A percentile compares a stretch with the other conserved stretches of the same genome.
phyloP scores from a whole-genome alignment of 805 yeast species.

The Blastobotrys chiropterorum region DNA sequence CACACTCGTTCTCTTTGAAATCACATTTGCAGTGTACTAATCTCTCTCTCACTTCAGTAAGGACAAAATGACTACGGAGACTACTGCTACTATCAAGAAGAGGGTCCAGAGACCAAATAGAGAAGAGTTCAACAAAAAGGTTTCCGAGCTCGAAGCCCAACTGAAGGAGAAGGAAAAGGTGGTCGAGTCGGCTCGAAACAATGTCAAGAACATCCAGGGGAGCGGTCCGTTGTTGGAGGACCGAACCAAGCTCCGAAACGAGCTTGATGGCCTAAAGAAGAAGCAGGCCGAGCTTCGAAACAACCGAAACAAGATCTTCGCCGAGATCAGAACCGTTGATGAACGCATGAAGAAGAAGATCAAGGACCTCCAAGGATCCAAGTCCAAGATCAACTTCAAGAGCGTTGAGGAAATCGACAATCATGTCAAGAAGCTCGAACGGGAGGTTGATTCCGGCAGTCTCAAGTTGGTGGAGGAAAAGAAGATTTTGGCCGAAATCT shows the following conservation, averaged over 20 bases:
- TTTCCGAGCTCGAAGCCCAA: conserved; percentile 25
- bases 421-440: conserved; percentile 47
- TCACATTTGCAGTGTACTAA: neutral
- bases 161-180: conserved; percentile 24
- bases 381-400: conserved; percentile 61
- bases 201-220: conserved; percentile 20
- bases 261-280: conserved; percentile 41
- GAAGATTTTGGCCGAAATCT: conserved; percentile 75
- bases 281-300: conserved; percentile 40
- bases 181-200: conserved; percentile 22
- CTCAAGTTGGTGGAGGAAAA: conserved; percentile 89
- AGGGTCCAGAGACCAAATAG: conserved; percentile 23
- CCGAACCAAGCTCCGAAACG: conserved; percentile 48
- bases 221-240: conserved; percentile 26
- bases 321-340: conserved; percentile 69
- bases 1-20: neutral
- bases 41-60: too few species aligned
- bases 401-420: conserved; percentile 33
- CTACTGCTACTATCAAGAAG: conserved; percentile 11
- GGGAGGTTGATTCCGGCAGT: conserved; percentile 66
- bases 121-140: conserved; percentile 24
- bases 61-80: neutral
- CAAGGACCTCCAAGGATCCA: conserved; percentile 63
- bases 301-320: conserved; percentile 41
- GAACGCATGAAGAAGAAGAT: conserved; percentile 65